These are phyloP conservation scores for Poronia punctata DNA, from an alignment of 495 filamentous ascomycete species.

Conservation along the genomic window DNA sequence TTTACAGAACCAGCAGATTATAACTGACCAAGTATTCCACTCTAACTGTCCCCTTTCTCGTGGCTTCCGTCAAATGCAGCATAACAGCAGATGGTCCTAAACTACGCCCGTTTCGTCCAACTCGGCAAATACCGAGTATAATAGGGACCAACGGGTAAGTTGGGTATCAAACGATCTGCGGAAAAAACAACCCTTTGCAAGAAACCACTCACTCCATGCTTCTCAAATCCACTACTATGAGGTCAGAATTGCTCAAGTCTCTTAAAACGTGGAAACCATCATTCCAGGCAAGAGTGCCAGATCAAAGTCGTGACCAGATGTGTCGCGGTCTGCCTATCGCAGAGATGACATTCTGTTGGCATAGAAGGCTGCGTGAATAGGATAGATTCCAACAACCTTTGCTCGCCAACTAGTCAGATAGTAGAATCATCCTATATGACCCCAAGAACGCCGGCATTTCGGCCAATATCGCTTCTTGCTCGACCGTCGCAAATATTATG, in stretches of 20 bases:
- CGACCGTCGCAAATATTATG: constrained; percentile 18
- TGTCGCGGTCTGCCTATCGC: no score
- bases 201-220: constrained; percentile 10
- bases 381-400: constrained; percentile 19
- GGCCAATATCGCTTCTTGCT: constrained; percentile 23
- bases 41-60: constrained; percentile 9
- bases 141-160: constrained; percentile 1
- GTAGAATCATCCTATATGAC: constrained; percentile 26
- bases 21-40: constrained; percentile 13
- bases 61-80: neutral
- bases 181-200: constrained; percentile 10
- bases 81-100: constrained; percentile 3
- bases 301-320: constrained; percentile 11
- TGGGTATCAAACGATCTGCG: constrained; percentile 5
- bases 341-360: no score
- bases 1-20: constrained; percentile 22
- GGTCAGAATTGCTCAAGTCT: constrained; percentile 8
- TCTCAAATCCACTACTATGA: constrained; percentile 5
- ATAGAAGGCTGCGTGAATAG: no score
- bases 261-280: neutral
- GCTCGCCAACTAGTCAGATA: constrained; percentile 21
- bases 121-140: constrained; percentile 7
- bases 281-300: neutral
- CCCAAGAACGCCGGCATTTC: constrained; percentile 26
- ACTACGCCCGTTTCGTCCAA: constrained; percentile 5